These are phyloP conservation scores for Lizonia empirigonia DNA, from an alignment of 2,329 filamentous ascomycete genomes.

Conservation along the genomic window DNA sequence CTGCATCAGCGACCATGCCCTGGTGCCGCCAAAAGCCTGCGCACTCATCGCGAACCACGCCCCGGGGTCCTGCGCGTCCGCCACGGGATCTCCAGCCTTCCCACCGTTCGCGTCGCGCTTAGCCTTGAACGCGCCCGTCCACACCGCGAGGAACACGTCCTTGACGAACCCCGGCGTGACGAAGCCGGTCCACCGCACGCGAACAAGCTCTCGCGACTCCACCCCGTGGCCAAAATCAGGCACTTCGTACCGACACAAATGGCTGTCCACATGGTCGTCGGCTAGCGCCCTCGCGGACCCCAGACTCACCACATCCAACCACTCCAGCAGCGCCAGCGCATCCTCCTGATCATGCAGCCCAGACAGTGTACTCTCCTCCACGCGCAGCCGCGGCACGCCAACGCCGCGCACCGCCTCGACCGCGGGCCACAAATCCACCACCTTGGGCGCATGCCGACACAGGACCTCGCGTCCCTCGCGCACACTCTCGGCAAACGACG, in stretches of 20 bases:
- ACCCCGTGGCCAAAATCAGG: constrained; percentile 51
- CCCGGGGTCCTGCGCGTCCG: not conserved
- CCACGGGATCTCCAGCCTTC: too few species aligned
- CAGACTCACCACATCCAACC: constrained; percentile 71
- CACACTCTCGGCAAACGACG: constrained; percentile 30
- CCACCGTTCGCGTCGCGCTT: constrained; percentile 19
- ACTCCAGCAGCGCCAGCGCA: constrained; percentile 71
- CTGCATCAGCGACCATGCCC: constrained; percentile 42
- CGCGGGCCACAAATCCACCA: constrained; percentile 32
- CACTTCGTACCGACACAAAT: constrained; percentile 69
- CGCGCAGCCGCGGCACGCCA: constrained; percentile 35
- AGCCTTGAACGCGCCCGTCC: constrained; percentile 26
- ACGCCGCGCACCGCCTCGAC: constrained; percentile 30
- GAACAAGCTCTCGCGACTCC: constrained; percentile 35
- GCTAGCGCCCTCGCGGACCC: constrained; percentile 66
- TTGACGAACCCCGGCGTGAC: constrained; percentile 45
- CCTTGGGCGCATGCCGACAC: constrained; percentile 40
- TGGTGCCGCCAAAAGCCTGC: constrained; percentile 35
- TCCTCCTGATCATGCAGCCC: constrained; percentile 65
- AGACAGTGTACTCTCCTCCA: constrained; percentile 18
- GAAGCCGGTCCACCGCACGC: constrained; percentile 53
- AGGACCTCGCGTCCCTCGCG: constrained; percentile 33
- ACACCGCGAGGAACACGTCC: constrained; percentile 34
- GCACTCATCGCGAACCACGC: constrained; percentile 42
- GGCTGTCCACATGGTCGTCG: constrained; percentile 68